A percentile compares a stretch with the other conserved stretches of the same genome.
Evolutionary conservation across 257 asterid species (phyloP).

Genomic region (Lavandula angustifolia): DNA sequence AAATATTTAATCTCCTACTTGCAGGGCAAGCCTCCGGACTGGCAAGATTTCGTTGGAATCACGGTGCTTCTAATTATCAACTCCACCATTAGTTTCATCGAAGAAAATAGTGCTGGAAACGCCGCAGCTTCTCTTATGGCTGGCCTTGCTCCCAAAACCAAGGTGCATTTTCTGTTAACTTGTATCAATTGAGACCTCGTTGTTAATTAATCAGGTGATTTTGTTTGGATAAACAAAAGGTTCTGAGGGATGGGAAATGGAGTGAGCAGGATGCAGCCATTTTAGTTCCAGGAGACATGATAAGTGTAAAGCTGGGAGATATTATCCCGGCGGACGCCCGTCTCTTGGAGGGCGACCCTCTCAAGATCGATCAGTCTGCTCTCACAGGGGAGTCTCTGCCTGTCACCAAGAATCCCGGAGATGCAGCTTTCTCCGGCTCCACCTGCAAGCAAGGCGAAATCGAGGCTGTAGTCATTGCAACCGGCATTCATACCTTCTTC

Average conservation of each 20-base stretch:
- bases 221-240: conserved; percentile 27
- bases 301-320: conserved; percentile 57
- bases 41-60: conserved; percentile 58
- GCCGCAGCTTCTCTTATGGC: conserved; percentile 70
- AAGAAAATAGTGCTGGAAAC: conserved; percentile 61
- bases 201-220: background rate
- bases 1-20: background rate
- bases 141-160: conserved; percentile 62
- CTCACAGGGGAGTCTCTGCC: conserved; percentile 63
- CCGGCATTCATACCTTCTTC: conserved; percentile 57
- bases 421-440: conserved; percentile 54
- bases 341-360: conserved; percentile 59
- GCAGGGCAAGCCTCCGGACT: conserved; percentile 61
- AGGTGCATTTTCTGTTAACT: conserved; percentile 21
- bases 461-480: conserved; percentile 58
- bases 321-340: conserved; percentile 62
- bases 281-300: conserved; percentile 58
- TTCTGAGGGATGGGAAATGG: conserved; percentile 62
- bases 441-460: conserved; percentile 64
- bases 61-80: conserved; percentile 51
- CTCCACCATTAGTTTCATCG: conserved; percentile 60
- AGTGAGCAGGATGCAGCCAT: conserved; percentile 51
- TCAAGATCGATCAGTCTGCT: conserved; percentile 58
- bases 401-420: conserved; percentile 51
- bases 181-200: no score